Evolutionary conservation across 139 green algal genomes (phyloP).

Genomic region (Auxenochlorella pyrenoidosa): DNA sequence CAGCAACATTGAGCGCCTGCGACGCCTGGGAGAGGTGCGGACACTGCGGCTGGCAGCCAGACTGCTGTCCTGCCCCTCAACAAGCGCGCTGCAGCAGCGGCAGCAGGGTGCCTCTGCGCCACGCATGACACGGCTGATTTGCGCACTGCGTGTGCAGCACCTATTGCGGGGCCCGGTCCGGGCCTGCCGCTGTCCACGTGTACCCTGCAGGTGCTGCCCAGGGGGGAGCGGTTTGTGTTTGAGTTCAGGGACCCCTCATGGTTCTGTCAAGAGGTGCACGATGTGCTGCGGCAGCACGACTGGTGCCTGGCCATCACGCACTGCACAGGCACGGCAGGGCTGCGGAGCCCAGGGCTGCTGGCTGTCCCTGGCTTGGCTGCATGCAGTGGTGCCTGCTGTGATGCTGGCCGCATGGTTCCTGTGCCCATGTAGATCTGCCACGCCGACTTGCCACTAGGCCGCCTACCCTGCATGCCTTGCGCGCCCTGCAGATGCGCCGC

Average conservation of each 20-base stretch:
- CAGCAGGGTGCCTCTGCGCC: no score
- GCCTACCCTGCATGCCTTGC: background rate
- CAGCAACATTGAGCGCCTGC: conserved; percentile 22
- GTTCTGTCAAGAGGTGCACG: conserved; percentile 38
- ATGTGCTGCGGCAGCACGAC: conserved; percentile 25
- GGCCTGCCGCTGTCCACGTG: no score
- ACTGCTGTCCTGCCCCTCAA: no score
- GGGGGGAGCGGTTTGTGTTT: conserved; percentile 17
- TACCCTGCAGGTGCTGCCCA: conserved; percentile 12
- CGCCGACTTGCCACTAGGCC: no score
- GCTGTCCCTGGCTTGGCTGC: no score
- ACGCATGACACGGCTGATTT: background rate
- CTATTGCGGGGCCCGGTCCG: no score
- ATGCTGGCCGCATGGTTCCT: no score
- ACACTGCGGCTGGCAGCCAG: background rate
- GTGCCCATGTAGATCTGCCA: no score
- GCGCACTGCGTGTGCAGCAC: no score
- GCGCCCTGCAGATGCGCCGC: background rate
- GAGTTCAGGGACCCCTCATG: conserved; percentile 39
- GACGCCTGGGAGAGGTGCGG: conserved; percentile 11
- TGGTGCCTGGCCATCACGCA: conserved; percentile 34
- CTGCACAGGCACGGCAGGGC: background rate
- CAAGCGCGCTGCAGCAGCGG: background rate
- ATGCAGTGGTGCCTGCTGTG: no score
- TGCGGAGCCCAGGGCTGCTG: no score